Percentiles rank a stretch among this genome's conserved stretches.
Conservation (phyloP, 2,329 filamentous ascomycete species). For the Neonectria hederae region DNA sequence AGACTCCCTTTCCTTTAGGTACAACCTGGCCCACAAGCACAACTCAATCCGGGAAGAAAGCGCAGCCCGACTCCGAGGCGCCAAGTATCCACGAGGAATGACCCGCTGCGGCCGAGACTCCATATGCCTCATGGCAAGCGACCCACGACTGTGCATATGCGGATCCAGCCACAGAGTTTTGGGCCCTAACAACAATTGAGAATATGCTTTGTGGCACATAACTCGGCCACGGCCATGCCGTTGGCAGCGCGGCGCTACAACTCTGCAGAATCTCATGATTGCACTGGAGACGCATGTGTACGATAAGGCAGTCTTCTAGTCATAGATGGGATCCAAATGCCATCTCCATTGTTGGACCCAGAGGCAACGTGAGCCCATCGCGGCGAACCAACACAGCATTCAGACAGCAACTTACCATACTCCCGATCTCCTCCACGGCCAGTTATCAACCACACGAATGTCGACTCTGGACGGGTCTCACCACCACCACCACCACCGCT, state of each 20-base stretch:
- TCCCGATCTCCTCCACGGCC: not conserved
- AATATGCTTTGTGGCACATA: slow-evolving; percentile 7
- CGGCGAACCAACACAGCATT: not conserved
- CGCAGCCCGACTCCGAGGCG: not conserved
- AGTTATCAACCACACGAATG: not conserved
- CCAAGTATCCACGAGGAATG: not conserved
- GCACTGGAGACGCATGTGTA: not conserved
- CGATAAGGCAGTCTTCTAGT: not conserved
- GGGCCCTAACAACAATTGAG: not conserved
- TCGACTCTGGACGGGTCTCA: not conserved
- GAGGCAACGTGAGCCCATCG: not conserved
- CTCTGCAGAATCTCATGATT: not conserved
- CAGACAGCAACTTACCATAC: not conserved
- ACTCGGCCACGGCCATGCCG: not conserved
- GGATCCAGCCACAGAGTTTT: slow-evolving; percentile 6
- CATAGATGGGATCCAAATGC: not conserved
- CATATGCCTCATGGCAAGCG: not conserved
- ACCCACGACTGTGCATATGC: slow-evolving; percentile 10
- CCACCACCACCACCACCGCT: not conserved
- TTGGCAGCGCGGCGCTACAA: not conserved
- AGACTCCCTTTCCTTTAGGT: not conserved
- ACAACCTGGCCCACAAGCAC: not conserved
- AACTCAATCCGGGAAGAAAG: not conserved
- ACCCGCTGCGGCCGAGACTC: not conserved
- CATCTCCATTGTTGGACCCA: not conserved